Evolutionary conservation across 495 filamentous ascomycete species (phyloP).

Genomic region (Venustampulla echinocandica): DNA sequence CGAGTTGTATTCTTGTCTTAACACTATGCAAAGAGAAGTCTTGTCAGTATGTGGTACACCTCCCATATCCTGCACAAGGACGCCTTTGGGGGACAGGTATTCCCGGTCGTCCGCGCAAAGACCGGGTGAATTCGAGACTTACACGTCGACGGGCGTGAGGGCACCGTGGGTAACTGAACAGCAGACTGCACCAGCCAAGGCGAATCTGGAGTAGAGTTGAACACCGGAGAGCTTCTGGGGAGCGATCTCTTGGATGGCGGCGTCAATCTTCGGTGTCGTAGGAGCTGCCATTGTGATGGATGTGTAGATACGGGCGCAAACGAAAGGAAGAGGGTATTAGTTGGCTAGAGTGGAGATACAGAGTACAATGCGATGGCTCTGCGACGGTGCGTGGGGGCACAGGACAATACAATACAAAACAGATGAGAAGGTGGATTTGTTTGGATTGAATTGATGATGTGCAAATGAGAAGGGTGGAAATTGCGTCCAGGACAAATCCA

Average conservation of each 20-base stretch:
- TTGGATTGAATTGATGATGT: no score
- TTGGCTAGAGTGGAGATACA: constrained; percentile 16
- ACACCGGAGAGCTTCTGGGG: constrained; percentile 29
- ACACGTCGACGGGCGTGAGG: constrained; percentile 83
- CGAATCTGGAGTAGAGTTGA: constrained; percentile 49
- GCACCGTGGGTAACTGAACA: constrained; percentile 77
- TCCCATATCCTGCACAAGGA: constrained; percentile 9
- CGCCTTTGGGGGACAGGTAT: background rate
- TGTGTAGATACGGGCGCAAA: background rate
- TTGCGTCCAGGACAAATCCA: no score
- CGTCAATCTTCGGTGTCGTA: constrained; percentile 32
- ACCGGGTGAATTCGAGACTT: constrained; percentile 38
- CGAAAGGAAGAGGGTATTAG: constrained; percentile 15
- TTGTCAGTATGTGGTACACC: no score
- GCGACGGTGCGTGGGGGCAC: no score
- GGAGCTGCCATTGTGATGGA: constrained; percentile 36
- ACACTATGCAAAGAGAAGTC: constrained; percentile 46
- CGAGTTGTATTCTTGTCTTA: constrained; percentile 92
- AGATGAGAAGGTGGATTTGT: no score
- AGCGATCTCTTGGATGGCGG: constrained; percentile 24
- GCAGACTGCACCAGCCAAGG: constrained; percentile 75
- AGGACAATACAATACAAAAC: no score
- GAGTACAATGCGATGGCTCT: constrained; percentile 11
- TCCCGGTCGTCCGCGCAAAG: background rate
- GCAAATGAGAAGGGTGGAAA: no score